Conservation (phyloP, 345 rosid genomes). For the Hibiscus tridactylites region DNA sequence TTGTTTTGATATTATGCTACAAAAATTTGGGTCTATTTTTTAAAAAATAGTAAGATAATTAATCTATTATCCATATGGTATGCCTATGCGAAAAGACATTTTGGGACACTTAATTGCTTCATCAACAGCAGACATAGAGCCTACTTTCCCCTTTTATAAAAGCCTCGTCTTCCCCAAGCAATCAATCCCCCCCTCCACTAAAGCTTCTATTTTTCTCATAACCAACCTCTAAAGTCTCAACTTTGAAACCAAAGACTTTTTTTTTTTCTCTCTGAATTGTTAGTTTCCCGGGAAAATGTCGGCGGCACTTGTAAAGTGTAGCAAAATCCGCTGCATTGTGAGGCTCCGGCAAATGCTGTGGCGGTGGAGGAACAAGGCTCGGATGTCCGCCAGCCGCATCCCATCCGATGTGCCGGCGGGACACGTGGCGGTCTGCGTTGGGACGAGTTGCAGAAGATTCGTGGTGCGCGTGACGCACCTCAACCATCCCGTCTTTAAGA, state of each 20-base stretch:
- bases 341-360: constrained; percentile 81
- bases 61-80: neutral
- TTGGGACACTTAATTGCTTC: neutral
- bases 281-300: constrained; percentile 37
- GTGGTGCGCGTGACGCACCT: constrained; percentile 81
- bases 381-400: constrained; percentile 45
- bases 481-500: constrained; percentile 77
- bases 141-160: constrained; percentile 36
- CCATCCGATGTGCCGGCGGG: constrained; percentile 88
- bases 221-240: neutral
- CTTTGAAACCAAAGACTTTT: neutral
- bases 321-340: constrained; percentile 91
- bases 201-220: neutral
- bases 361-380: constrained; percentile 86
- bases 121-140: constrained; percentile 22
- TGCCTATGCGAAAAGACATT: neutral
- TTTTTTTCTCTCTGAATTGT: neutral
- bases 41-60: neutral
- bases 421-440: constrained; percentile 81
- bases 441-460: constrained; percentile 52
- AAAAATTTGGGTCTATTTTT: neutral
- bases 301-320: constrained; percentile 61
- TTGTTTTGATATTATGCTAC: neutral
- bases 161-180: constrained; percentile 13
- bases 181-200: constrained; percentile 15